Evolutionary conservation across 2,329 filamentous ascomycete genomes (phyloP), one percentile per base, ranked within the genome.

Genomic region (Colletotrichum sp.): DNA sequence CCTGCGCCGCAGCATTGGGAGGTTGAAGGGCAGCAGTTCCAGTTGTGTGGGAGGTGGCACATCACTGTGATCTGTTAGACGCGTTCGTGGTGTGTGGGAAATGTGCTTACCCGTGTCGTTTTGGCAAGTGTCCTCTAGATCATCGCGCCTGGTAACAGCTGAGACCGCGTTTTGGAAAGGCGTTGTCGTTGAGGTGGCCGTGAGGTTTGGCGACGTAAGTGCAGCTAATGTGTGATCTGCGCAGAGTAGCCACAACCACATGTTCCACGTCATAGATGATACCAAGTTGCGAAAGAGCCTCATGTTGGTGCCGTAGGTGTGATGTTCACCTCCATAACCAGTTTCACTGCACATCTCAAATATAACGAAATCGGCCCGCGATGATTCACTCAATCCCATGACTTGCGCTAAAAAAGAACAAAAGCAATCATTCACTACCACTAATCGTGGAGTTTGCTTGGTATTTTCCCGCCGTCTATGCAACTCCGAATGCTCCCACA

Each of bases 31-130:
- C 74, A 78, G 57, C 75, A 77, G 64, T 75, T 75, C 73, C 73
- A 76, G 71, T 75, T 71, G 75, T 59, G 75, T 2, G 76, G 67
- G n/a, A 67, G 64, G 44, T 77, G 64, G 52, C 76, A 77, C 49
- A 52, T 65, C 18, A 52, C 69, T 77, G 18, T 2, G 10, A 8
- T 3, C 5, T 28, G 24, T 39, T 12, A 59, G 28, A 21, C 4
- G 49, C 18, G 13, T 5, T 21, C 2, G 15, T 4, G 7, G 7
- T 15, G 30, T 4, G 2, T 2, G 9, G 10, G 2, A 5, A 6
- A 44, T 5, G 26, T 1, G 18, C 32, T 7, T 64, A 69, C 73
- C 21, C 4, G 64, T 76, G 26, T 72, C 21, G 1, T 28, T 73
- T 7, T 57, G 73, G 34, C 73, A 76, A n/a, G 63, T 69, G 18